A percentile compares a stretch with the other conserved stretches of the same genome.
Evolutionary conservation across 1,284 basidiomycete species (phyloP).

Genomic region (Singerocomus rubriflavus): DNA sequence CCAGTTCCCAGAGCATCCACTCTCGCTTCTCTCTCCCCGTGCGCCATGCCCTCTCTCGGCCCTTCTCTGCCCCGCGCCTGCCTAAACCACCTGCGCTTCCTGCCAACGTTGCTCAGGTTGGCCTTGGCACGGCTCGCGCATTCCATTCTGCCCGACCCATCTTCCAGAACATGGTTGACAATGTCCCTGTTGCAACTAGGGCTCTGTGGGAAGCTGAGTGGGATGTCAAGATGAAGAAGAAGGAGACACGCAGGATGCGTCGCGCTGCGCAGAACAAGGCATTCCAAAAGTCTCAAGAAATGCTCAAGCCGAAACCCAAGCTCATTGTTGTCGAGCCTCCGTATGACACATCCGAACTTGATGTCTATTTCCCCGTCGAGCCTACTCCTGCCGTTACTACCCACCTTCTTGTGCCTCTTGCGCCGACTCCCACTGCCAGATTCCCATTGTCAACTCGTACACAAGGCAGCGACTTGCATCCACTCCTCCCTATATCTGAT

Average conservation of each 20-base stretch:
- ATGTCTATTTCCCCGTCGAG: constrained; percentile 56
- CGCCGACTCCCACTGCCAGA: constrained; percentile 62
- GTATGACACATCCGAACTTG: constrained; percentile 41
- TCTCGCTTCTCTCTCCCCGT: constrained; percentile 50
- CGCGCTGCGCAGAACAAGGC: constrained; percentile 28
- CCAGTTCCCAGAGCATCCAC: constrained; percentile 37
- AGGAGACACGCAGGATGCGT: constrained; percentile 38
- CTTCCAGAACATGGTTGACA: constrained; percentile 73
- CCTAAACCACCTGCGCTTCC: constrained; percentile 53
- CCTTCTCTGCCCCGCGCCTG: constrained; percentile 45
- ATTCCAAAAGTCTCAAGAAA: constrained; percentile 29
- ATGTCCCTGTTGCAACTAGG: constrained; percentile 66
- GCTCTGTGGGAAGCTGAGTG: constrained; percentile 70
- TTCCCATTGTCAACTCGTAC: constrained; percentile 49
- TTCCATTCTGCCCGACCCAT: constrained; percentile 69
- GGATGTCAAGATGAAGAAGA: constrained; percentile 51
- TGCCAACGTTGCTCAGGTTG: constrained; percentile 57
- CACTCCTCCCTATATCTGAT: constrained; percentile 54
- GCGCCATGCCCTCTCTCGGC: constrained; percentile 45
- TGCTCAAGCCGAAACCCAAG: constrained; percentile 36
- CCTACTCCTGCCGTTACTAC: constrained; percentile 52
- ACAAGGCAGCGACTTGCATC: constrained; percentile 25
- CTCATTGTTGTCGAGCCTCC: constrained; percentile 20
- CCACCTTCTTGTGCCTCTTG: constrained; percentile 67
- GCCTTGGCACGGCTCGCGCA: constrained; percentile 67